phyloP scores from a whole-genome alignment of 1,139 yeast genomes.

The Scheffersomyces stambukii region DNA sequence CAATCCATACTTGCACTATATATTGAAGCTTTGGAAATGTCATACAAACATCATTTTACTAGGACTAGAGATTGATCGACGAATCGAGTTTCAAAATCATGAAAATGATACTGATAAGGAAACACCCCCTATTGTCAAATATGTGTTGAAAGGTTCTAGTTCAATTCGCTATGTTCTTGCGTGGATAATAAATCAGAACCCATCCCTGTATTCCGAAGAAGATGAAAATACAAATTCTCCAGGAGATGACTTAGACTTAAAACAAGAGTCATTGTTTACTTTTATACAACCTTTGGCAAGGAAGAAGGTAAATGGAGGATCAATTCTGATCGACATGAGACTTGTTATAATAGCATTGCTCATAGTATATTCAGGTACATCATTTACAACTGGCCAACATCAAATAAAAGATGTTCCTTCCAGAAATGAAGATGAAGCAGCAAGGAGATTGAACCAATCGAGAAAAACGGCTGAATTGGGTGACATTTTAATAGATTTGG shows the following conservation, averaged over 20 bases:
- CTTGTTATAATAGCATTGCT: conserved; percentile 26
- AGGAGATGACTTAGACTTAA: conserved; percentile 42
- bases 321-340: conserved; percentile 53
- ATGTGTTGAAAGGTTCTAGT: conserved; percentile 58
- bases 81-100: conserved; percentile 47
- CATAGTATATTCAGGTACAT: conserved; percentile 21
- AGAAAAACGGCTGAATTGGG: conserved; percentile 41
- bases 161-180: conserved; percentile 61
- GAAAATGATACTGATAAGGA: conserved; percentile 19
- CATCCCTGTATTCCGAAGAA: conserved; percentile 23
- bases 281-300: conserved; percentile 63
- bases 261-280: conserved; percentile 49
- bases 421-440: conserved; percentile 14
- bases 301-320: conserved; percentile 51
- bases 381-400: conserved; percentile 15
- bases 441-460: conserved; percentile 19
- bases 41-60: conserved; percentile 53
- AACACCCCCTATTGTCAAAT: conserved; percentile 50
- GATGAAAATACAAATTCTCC: conserved; percentile 12
- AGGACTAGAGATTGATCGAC: conserved; percentile 62
- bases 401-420: conserved; percentile 10
- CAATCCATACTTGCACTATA: conserved; percentile 58
- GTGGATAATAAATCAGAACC: conserved; percentile 49
- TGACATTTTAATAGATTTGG: conserved; percentile 52
- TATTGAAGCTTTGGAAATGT: conserved; percentile 60